A percentile compares a stretch with the other conserved stretches of the same genome.
Conservation (phyloP, 495 filamentous ascomycete species). For the Filosporella fistucella region DNA sequence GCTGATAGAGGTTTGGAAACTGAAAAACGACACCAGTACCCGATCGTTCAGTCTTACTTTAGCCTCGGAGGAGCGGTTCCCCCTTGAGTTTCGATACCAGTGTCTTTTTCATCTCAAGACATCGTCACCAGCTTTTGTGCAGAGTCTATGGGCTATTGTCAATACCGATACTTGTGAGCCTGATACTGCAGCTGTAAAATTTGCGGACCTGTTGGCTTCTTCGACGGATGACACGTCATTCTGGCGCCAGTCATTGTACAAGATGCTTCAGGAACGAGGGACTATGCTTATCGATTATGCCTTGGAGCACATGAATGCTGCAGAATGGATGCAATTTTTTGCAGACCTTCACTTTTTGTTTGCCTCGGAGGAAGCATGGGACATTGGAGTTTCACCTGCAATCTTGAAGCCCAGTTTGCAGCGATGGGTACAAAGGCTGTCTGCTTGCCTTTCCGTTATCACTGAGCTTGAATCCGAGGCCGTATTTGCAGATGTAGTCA, state of each 20-base stretch:
- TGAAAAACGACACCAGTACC: background rate
- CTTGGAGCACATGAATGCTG: constrained; percentile 1
- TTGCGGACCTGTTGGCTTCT: background rate
- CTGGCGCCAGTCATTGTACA: constrained; percentile 3
- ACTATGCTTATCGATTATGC: background rate
- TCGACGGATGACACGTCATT: background rate
- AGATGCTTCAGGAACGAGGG: background rate
- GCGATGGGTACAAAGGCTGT: constrained; percentile 2
- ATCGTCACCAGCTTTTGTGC: background rate
- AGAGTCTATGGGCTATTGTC: background rate
- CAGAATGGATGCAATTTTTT: constrained; percentile 4
- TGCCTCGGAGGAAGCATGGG: background rate
- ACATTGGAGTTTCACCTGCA: background rate
- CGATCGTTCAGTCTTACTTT: too few relatives aligned
- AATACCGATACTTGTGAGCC: background rate
- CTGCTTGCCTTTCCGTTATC: background rate
- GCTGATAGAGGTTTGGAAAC: constrained; percentile 1
- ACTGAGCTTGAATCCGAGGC: background rate
- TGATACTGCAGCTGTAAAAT: background rate
- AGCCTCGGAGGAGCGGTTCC: too few relatives aligned
- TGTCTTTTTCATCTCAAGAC: too few relatives aligned
- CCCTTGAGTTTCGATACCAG: too few relatives aligned
- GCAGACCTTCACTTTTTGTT: background rate
- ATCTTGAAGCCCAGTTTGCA: constrained; percentile 1
- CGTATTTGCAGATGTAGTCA: background rate